These are phyloP conservation scores for Exophiala sideris DNA, from an alignment of 2,329 filamentous ascomycete genomes.

Conservation along the genomic window DNA sequence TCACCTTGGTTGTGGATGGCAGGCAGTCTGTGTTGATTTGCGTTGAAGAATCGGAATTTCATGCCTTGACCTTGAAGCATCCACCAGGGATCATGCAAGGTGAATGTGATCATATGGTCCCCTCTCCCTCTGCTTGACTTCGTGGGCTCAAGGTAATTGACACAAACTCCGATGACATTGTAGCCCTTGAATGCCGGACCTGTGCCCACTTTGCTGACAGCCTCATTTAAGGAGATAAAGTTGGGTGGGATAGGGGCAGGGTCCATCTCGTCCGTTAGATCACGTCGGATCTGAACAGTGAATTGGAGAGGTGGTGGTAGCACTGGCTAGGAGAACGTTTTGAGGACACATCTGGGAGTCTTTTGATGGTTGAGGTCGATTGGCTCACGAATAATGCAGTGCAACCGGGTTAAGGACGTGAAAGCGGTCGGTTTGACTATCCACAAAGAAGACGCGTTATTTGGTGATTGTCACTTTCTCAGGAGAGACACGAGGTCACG, in stretches of 20 bases:
- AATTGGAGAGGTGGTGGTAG: neutral
- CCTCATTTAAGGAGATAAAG: conserved; percentile 46
- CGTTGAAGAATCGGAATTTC: conserved; percentile 61
- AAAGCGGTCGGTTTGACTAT: no score
- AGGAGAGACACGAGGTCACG: neutral
- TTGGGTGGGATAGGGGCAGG: conserved; percentile 33
- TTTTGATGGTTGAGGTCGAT: no score
- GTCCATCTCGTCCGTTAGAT: conserved; percentile 19
- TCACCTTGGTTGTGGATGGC: conserved; percentile 53
- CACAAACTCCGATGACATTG: conserved; percentile 66
- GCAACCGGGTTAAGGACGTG: no score
- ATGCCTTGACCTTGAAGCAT: conserved; percentile 37
- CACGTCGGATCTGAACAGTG: neutral
- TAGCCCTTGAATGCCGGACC: neutral
- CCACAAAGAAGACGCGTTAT: no score
- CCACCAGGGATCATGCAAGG: conserved; percentile 59
- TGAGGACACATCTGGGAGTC: no score
- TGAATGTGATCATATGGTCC: conserved; percentile 62
- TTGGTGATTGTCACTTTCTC: neutral
- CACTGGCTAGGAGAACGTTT: no score
- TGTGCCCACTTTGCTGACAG: conserved; percentile 1
- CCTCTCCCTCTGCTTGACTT: conserved; percentile 51
- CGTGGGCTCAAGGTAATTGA: conserved; percentile 58
- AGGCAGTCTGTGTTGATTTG: conserved; percentile 43
- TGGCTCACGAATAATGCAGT: no score